Evolutionary conservation across 2,329 filamentous ascomycete genomes (phyloP).

Genomic region (Orbilia javanica): DNA sequence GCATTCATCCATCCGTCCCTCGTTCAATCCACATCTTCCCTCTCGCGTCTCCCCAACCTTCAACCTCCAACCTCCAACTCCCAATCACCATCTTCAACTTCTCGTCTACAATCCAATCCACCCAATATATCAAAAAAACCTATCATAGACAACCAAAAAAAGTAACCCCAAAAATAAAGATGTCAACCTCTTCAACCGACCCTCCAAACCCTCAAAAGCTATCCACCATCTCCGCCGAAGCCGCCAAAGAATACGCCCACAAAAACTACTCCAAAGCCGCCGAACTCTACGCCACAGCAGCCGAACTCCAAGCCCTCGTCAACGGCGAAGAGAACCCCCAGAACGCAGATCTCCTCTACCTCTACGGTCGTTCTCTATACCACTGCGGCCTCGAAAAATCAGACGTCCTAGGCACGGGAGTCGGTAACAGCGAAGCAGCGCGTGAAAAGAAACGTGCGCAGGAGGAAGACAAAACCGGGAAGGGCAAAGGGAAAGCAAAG

Average conservation of each 20-base stretch:
- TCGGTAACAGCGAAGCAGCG: constrained; percentile 70
- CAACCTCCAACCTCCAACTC: background rate
- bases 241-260: constrained; percentile 74
- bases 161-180: background rate
- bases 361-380: constrained; percentile 93
- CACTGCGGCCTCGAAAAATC: constrained; percentile 94
- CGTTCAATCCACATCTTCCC: background rate
- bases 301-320: constrained; percentile 87
- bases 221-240: constrained; percentile 59
- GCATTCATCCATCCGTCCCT: background rate
- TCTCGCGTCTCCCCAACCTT: background rate
- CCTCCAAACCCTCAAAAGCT: constrained; percentile 51
- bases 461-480: constrained; percentile 69
- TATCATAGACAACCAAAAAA: background rate
- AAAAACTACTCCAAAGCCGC: constrained; percentile 89
- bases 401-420: constrained; percentile 84
- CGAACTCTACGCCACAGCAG: constrained; percentile 88
- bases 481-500: constrained; percentile 64
- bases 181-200: constrained; percentile 31
- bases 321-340: constrained; percentile 82
- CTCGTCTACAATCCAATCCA: background rate
- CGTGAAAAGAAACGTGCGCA: constrained; percentile 69
- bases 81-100: background rate
- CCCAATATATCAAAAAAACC: background rate
- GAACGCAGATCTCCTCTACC: constrained; percentile 93